These are phyloP conservation scores for Sugiyamaella americana DNA, from an alignment of 805 yeast species.

Conservation along the genomic window DNA sequence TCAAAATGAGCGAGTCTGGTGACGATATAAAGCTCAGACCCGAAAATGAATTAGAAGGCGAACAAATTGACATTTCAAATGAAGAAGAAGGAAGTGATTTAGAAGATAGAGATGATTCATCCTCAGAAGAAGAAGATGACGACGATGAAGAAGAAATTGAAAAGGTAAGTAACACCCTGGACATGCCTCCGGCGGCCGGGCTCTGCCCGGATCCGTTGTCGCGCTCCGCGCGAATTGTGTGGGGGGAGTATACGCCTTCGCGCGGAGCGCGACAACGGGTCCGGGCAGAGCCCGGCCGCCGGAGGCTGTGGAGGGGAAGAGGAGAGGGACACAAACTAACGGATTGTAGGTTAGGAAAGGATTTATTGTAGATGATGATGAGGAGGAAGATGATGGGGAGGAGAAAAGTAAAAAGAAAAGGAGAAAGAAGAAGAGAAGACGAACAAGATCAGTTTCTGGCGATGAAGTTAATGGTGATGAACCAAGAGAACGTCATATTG, in stretches of 20 bases:
- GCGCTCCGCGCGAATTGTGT: too few relatives aligned
- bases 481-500: conserved; percentile 24
- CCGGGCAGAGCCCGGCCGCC: too few relatives aligned
- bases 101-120: conserved; percentile 49
- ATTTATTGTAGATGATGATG: conserved; percentile 85
- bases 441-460: conserved; percentile 18
- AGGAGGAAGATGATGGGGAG: conserved; percentile 42
- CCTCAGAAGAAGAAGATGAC: conserved; percentile 88
- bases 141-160: conserved; percentile 88
- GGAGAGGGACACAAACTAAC: conserved; percentile 3
- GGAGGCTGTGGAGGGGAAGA: too few relatives aligned
- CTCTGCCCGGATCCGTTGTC: too few relatives aligned
- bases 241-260: too few relatives aligned
- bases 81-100: conserved; percentile 42
- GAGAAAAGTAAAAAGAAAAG: conserved; percentile 21
- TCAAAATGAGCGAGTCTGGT: conserved; percentile 1
- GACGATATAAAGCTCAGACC: neutral
- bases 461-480: conserved; percentile 13
- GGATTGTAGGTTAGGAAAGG: conserved; percentile 65
- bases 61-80: too few relatives aligned
- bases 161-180: conserved; percentile 38
- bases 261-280: too few relatives aligned
- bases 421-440: conserved; percentile 24
- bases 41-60: conserved; percentile 16
- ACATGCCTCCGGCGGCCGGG: too few relatives aligned